Base-by-base conservation (phyloP, 2,329 filamentous ascomycete species). In the Aspergillus awamori region DNA sequence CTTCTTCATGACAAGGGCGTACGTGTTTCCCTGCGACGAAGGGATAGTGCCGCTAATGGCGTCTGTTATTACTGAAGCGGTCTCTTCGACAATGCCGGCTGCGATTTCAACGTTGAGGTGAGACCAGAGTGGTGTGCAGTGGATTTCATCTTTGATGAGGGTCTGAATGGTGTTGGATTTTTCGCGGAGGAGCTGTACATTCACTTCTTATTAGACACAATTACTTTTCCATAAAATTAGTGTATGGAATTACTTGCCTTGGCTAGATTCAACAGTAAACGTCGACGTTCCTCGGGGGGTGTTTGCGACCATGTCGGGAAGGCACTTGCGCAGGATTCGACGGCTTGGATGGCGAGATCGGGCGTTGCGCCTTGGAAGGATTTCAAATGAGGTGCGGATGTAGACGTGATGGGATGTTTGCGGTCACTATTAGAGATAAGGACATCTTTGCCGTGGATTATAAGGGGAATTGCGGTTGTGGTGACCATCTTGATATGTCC, bases 1-100 rank as follows among this genome's bases (percentile, higher is more conserved):
- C 74, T 92, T 89, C 68, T 86, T 87, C 59, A 88, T 74, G 1
- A 93, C 77, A 64, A 93, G 76, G 0, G 86, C 89, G 51, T 75
- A 80, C 4, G 79, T 79, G 0, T 79, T 80, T 36, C 83, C 79
- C 15, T 83, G 17, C 2, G 57, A 53, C 91, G 5, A 89, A 88
- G 59, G 59, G 15, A 62, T 49, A 3, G n/a, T n/a, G 15, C 59
- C 59, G 30, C 15, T 57, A 5, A 48, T 22, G 2, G 54, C 30
- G 30, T 36, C 48, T 5, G 57, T 56, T 47, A 65, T 53, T 78
- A 53, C 28, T 15, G 51, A 45, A 4, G 60, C 60, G 1, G 57
- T 56, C 20, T 62, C 60, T 11, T 53, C 52, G 8, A 62, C 20
- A 5, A 63, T 28, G 15, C 47, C 43, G 1, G 45, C 47, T 2